Evolutionary conservation across 208 protist genomes (phyloP), one percentile per base, ranked within the genome.

Genomic region (Kentomonas sorsogonicus): DNA sequence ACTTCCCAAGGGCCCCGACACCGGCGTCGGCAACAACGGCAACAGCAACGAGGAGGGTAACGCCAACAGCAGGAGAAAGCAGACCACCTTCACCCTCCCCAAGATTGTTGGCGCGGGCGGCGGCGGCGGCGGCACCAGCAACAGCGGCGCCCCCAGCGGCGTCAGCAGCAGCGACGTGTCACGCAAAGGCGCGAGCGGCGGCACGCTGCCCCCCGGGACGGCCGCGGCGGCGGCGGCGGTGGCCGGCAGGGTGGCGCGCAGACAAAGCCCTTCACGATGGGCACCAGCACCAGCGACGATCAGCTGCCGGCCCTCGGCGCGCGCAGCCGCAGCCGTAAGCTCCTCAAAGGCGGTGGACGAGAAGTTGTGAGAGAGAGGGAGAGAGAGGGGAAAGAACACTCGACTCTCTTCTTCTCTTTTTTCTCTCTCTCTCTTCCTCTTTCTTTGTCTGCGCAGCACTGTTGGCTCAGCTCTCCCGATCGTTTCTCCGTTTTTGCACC

Each of bases 401-500:
- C n/a, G n/a, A n/a, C n/a, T n/a, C n/a, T n/a, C n/a, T n/a, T n/a
- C n/a, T n/a, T n/a, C n/a, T n/a, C n/a, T n/a, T n/a, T n/a, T n/a
- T n/a, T n/a, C n/a, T n/a, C n/a, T n/a, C n/a, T n/a, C n/a, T n/a
- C n/a, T n/a, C n/a, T n/a, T n/a, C n/a, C n/a, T n/a, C n/a, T n/a
- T n/a, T n/a, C n/a, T n/a, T n/a, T n/a, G n/a, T n/a, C n/a, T n/a
- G n/a, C n/a, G n/a, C n/a, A n/a, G n/a, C n/a, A n/a, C n/a, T n/a
- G n/a, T n/a, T n/a, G n/a, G n/a, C n/a, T n/a, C n/a, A n/a, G 4
- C 40, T 45, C 20, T 52, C 46, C 20, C 6, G 10, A 3, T 5
- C 29, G 20, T 52, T 52, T 52, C 7, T 56, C 25, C 23, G 25
- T 56, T 56, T 9, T 56, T 13, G 25, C 31, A 27, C 7, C 5